phyloP scores from a whole-genome alignment of 148 eudicot genomes.

The Cornus controversa region DNA sequence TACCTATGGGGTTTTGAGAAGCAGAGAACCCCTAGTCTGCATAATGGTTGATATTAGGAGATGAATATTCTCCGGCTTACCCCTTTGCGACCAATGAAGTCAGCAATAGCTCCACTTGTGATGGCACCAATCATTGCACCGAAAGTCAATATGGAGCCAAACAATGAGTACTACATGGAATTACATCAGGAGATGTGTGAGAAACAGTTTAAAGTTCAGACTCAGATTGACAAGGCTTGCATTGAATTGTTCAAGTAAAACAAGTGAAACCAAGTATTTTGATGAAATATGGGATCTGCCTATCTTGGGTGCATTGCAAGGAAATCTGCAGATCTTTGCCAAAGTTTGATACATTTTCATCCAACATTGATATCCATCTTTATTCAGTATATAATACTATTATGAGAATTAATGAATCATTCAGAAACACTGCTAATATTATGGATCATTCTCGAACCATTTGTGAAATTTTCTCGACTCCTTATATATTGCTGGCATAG shows the following conservation, averaged over 20 bases:
- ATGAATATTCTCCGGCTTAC: slow-evolving; percentile 33
- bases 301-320: not conserved
- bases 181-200: not conserved
- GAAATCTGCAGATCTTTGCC: not conserved
- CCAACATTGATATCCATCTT: too few relatives aligned
- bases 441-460: not conserved
- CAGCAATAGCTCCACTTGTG: slow-evolving; percentile 86
- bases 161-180: slow-evolving; percentile 67
- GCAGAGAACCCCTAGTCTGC: not conserved
- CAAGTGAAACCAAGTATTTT: not conserved
- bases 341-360: too few relatives aligned
- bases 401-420: not conserved
- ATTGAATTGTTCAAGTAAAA: too few relatives aligned
- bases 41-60: not conserved
- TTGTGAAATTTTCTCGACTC: not conserved
- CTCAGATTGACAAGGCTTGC: not conserved
- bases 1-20: not conserved
- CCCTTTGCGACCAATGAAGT: slow-evolving; percentile 84
- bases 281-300: not conserved
- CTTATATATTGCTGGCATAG: not conserved
- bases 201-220: too few relatives aligned
- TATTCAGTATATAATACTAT: not conserved
- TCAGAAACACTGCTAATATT: not conserved
- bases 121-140: slow-evolving; percentile 98
- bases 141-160: slow-evolving; percentile 82